A percentile compares a stretch with the other conserved stretches of the same genome.
phyloP scores from a whole-genome alignment of 2,329 filamentous ascomycete species.

The Emmonsiellopsis sp. region DNA sequence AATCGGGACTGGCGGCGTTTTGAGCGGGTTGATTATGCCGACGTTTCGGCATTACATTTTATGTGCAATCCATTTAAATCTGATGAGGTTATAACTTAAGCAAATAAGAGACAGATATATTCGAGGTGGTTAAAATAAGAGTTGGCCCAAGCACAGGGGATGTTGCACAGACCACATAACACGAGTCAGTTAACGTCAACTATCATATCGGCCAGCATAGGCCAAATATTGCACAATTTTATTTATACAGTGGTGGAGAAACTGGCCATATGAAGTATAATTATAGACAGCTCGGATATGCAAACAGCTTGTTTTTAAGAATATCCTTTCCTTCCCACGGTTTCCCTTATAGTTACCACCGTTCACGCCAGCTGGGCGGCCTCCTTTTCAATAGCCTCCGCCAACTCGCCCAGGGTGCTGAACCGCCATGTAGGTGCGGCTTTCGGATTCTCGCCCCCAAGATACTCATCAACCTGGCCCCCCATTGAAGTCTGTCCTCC shows the following conservation, averaged over 20 bases:
- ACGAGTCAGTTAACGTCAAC: not conserved
- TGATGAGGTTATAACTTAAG: not conserved
- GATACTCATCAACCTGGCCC: slow-evolving; percentile 33
- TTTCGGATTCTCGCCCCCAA: slow-evolving; percentile 14
- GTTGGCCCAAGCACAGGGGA: not conserved
- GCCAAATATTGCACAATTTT: too few relatives aligned
- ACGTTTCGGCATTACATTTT: not conserved
- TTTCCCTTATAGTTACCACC: not conserved
- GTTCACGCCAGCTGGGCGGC: not conserved
- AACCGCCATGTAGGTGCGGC: slow-evolving; percentile 48
- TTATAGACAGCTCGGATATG: not conserved
- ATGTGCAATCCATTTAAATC: not conserved
- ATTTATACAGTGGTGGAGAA: too few relatives aligned
- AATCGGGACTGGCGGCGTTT: too few relatives aligned
- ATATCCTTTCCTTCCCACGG: not conserved
- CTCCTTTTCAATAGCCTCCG: slow-evolving; percentile 36
- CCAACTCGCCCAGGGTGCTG: slow-evolving; percentile 51
- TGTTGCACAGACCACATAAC: not conserved
- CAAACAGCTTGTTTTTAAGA: not conserved
- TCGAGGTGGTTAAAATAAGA: not conserved
- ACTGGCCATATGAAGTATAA: not conserved
- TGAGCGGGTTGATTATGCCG: too few relatives aligned
- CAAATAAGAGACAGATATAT: not conserved
- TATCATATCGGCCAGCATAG: too few relatives aligned
- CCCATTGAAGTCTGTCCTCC: slow-evolving; percentile 29